A percentile compares a stretch with the other conserved stretches of the same genome.
These are phyloP conservation scores for Fusarium tuaranense DNA, from an alignment of 2,329 filamentous ascomycete genomes.

Conservation along the genomic window DNA sequence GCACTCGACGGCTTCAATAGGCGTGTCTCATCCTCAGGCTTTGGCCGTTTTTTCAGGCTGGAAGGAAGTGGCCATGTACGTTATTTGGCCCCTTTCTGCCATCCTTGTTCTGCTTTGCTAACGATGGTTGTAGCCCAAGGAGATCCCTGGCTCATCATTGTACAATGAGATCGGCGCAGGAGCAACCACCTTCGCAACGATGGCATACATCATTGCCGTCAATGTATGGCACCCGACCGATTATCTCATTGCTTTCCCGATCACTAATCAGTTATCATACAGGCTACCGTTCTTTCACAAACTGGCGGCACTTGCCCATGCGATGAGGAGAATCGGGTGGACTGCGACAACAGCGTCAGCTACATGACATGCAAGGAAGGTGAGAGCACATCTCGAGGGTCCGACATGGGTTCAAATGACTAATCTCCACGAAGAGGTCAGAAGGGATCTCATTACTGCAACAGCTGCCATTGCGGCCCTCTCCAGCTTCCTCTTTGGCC, in stretches of 20 bases:
- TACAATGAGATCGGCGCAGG: constrained; percentile 73
- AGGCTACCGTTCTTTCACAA: constrained; percentile 34
- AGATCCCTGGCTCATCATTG: constrained; percentile 68
- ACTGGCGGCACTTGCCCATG: constrained; percentile 30
- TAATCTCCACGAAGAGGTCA: constrained; percentile 58
- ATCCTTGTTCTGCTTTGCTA: background rate
- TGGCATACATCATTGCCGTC: constrained; percentile 44
- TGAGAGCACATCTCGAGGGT: background rate
- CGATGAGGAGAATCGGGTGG: constrained; percentile 39
- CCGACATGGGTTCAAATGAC: background rate
- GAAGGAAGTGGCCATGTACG: constrained; percentile 31
- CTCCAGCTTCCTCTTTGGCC: constrained; percentile 54
- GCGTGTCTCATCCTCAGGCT: constrained; percentile 4
- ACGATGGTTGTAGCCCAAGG: constrained; percentile 46
- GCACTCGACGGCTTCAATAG: constrained; percentile 12
- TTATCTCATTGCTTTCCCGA: background rate
- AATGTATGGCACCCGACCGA: constrained; percentile 23
- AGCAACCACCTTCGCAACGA: constrained; percentile 61
- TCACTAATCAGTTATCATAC: background rate
- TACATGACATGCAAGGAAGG: constrained; percentile 54
- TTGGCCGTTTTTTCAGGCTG: constrained; percentile 33
- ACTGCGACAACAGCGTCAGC: constrained; percentile 61
- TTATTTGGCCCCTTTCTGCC: background rate
- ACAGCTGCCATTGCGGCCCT: constrained; percentile 82
- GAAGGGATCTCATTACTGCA: constrained; percentile 80